Base-by-base conservation (phyloP, 805 yeast genomes). In the Lipomyces lipofer region DNA sequence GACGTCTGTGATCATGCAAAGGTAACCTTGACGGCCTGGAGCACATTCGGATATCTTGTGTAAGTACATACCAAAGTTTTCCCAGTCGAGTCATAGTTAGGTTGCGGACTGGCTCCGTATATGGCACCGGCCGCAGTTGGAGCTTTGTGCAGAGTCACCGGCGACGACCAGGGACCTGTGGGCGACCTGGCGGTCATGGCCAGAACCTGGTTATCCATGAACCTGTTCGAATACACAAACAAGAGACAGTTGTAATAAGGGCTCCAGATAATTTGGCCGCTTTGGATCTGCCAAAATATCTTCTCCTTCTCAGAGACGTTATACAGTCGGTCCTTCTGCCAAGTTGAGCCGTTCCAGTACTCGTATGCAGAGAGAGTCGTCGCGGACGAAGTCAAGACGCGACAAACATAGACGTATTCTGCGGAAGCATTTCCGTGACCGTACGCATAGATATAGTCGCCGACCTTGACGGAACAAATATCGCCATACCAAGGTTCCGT, bases 371-470 rank as follows among this genome's bases (percentile, higher is more conserved):
- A 21, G 32, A 42, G 19, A 15, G 12, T 27, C 19, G 45, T 42
- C 7, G 45, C 45, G 13, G 32, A 27, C 3, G 29, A 25, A 21
- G 19, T 3, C 32, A 25, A 27, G 17, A 42, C 45, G 21, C 45
- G 45, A 15, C 45, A 42, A 15, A 42, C 45, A 17, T 42, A 42
- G 19, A 42, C 32, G 35, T 12, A 42, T 19, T 24, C 32, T 15
- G n/a, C 5, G 13, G 45, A 42, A 21, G 29, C n/a, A 36, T 36
- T 42, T 24, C 45, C 45, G 22, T 42, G 45, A 19, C 45, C 45
- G 45, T 42, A 42, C 45, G 45, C 45, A 22, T 42, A 42, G 32
- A 42, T 42, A 9, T 42, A 13, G 35, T 42, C 2, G 45, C 45
- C 45, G 45, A 42, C 19, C 19, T 15, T 24, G 32, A 42, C 1